Conservation (phyloP, 176 grass and related monocot genomes). For the Ananas comosus region DNA sequence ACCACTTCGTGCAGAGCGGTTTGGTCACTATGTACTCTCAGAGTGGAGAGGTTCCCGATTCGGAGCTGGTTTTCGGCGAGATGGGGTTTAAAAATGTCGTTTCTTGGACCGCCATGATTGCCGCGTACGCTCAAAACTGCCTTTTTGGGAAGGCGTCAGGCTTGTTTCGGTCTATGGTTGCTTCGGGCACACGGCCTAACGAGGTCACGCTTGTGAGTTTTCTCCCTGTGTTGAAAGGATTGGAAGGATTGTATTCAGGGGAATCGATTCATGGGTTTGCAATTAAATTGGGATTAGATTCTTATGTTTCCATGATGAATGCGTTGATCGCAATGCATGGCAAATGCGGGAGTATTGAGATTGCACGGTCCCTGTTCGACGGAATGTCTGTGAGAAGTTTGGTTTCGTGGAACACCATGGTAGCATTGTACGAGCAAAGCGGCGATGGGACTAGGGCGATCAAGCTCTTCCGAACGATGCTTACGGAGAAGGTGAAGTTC, state of each 20-base stretch:
- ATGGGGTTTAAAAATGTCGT: constrained; percentile 46
- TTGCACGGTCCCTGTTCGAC: constrained; percentile 46
- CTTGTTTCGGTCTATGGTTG: constrained; percentile 50
- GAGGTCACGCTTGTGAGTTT: constrained; percentile 76
- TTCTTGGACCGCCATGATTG: constrained; percentile 80
- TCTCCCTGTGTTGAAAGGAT: constrained; percentile 54
- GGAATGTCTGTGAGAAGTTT: constrained; percentile 30
- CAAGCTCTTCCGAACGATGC: constrained; percentile 63
- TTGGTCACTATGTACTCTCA: constrained; percentile 75
- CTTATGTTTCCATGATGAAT: constrained; percentile 44
- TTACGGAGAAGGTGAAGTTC: constrained; percentile 45
- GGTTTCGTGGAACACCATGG: constrained; percentile 88
- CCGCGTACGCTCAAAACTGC: constrained; percentile 59
- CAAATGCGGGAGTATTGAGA: constrained; percentile 28
- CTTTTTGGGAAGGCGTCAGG: constrained; percentile 34
- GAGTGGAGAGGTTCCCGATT: constrained; percentile 36
- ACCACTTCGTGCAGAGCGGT: constrained; percentile 37
- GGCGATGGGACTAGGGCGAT: constrained; percentile 33
- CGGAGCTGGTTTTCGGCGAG: constrained; percentile 48
- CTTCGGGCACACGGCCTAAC: constrained; percentile 34
- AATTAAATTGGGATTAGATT: constrained; percentile 41
- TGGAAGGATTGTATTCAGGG: constrained; percentile 29
- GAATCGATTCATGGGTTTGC: constrained; percentile 53
- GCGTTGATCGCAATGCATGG: constrained; percentile 69
- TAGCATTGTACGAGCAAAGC: constrained; percentile 62